Evolutionary conservation across 345 rosid species (phyloP).

Genomic region (Populus pruinosa): DNA sequence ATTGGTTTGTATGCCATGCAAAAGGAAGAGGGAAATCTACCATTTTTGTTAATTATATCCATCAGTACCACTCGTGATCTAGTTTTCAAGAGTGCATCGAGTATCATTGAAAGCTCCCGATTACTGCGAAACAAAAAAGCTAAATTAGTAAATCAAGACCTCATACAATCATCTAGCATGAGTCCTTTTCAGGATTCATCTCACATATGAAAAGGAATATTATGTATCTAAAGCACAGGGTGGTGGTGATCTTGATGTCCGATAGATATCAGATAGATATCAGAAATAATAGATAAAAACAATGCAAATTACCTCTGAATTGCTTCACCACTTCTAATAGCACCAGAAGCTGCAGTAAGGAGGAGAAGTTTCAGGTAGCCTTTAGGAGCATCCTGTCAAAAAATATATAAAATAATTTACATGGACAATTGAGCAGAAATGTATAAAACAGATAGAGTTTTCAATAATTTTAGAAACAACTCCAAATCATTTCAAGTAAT

Average conservation of each 20-base stretch:
- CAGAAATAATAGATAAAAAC: conserved; percentile 1
- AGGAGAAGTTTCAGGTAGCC: conserved; percentile 93
- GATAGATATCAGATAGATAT: too few species aligned
- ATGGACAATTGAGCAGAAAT: neutral
- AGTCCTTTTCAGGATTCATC: neutral
- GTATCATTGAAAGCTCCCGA: conserved; percentile 98
- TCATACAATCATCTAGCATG: neutral
- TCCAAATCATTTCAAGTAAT: neutral
- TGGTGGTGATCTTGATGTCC: neutral
- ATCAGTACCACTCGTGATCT: conserved; percentile 72
- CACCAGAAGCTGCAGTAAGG: conserved; percentile 95
- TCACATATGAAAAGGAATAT: neutral
- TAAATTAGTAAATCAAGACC: conserved; percentile 14
- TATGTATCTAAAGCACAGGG: neutral
- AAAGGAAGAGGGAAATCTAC: conserved; percentile 35
- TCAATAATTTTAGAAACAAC: neutral
- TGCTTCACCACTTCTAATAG: conserved; percentile 73
- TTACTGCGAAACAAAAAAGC: conserved; percentile 57
- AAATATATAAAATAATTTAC: conserved; percentile 19
- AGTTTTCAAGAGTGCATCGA: conserved; percentile 96
- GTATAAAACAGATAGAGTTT: neutral
- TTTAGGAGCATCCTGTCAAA: conserved; percentile 80
- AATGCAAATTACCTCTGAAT: conserved; percentile 69
- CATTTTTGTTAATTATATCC: conserved; percentile 88
- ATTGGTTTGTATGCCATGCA: conserved; percentile 6